Conservation (phyloP, 257 asterid species). For the Ballota nigra region DNA sequence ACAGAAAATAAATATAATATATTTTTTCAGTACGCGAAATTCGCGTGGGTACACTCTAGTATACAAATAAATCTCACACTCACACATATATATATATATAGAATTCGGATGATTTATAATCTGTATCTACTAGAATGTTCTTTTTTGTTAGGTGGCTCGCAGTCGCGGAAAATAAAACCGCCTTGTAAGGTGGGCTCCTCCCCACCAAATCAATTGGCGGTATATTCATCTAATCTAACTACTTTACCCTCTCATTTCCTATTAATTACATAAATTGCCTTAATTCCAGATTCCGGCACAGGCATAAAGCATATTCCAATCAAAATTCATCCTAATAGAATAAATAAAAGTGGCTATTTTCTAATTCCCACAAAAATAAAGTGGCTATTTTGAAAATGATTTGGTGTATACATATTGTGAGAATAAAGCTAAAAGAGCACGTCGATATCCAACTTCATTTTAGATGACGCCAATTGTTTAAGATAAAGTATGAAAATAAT, state of each 20-base stretch:
- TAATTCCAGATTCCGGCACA: not conserved
- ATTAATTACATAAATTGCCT: slow-evolving; percentile 14
- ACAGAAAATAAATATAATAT: too few relatives aligned
- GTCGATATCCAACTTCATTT: slow-evolving; percentile 12
- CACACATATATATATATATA: not conserved
- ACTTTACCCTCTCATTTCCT: not conserved
- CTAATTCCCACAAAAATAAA: not conserved
- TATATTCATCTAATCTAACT: not conserved
- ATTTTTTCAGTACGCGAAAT: too few relatives aligned
- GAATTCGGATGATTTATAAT: not conserved
- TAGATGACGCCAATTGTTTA: slow-evolving; percentile 12
- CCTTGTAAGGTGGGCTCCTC: slow-evolving; percentile 24
- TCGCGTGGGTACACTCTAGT: too few relatives aligned
- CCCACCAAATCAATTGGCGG: slow-evolving; percentile 24
- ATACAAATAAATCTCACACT: too few relatives aligned
- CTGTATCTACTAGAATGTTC: not conserved
- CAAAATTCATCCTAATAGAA: not conserved
- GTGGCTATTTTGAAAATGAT: slow-evolving; percentile 2
- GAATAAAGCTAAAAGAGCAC: slow-evolving; percentile 18
- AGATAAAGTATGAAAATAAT: slow-evolving; percentile 7
- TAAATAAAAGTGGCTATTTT: slow-evolving; percentile 15
- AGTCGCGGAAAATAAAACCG: slow-evolving; percentile 21
- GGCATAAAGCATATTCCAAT: too few relatives aligned
- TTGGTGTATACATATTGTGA: not conserved
- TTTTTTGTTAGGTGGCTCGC: slow-evolving; percentile 23